Evolutionary conservation across 2,329 filamentous ascomycete species (phyloP), one percentile per base, ranked within the genome.

Genomic region (Aspergillus chevalieri): DNA sequence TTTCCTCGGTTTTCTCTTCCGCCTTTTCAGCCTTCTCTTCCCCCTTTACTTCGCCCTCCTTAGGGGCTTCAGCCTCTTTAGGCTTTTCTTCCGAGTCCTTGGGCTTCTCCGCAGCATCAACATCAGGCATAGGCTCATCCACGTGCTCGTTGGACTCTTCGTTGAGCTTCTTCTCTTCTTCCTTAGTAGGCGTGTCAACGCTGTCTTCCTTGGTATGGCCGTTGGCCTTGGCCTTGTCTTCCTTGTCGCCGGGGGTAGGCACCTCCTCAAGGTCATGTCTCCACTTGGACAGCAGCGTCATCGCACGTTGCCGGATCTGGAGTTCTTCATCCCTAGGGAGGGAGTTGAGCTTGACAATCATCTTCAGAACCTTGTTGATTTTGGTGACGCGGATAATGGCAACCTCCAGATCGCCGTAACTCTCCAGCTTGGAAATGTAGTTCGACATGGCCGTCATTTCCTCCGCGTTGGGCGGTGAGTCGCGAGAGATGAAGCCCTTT

Each of bases 321-420:
- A 86, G 94, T 57, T 95, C 87, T 33, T 91, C 87, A 57, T 98
- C 93, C 53, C 85, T 85, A 4, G 91, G 91, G 58, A 98, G 95
- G 3, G 79, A 79, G 41, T 85, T 80, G 7, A 98, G 78, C 75
- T 95, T 96, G 62, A 96, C 76, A 57, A 98, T 93, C 4, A 86
- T 90, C 75, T 94, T 95, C 50, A 98, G 79, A 9, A 98, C 92
- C 75, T 98, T 98, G 82, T 97, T 92, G 71, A 98, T 96, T 79
- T 97, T 98, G 54, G 93, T 98, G 12, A 76, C 78, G 55, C 88
- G 84, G 62, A 97, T 95, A 60, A 96, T 93, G 57, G 84, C 83
- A 26, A 87, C 89, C 66, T 97, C 92, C 4, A 97, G 81, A 56
- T 95, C 87, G 1, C 82, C 68, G 77, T 83, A 85, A 6, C 78